Conservation (phyloP, 2,329 filamentous ascomycete genomes). For the Botryotinia globosa region DNA sequence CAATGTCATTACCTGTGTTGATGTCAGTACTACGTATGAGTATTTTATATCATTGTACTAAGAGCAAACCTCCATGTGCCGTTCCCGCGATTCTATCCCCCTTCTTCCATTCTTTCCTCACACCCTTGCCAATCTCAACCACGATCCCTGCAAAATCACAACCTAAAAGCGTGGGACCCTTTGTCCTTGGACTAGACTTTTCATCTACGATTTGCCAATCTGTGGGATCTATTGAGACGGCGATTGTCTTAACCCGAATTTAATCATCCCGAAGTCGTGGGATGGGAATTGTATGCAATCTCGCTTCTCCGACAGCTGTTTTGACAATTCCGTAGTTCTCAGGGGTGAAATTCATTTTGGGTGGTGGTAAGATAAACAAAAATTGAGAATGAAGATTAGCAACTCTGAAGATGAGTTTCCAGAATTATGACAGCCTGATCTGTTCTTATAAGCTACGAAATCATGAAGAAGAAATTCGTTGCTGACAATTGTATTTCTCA, state of each 20-base stretch:
- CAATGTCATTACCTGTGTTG: background rate
- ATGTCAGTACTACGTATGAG: background rate
- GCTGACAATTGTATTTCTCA: background rate
- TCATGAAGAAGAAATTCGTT: accelerated
- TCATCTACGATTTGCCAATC: background rate
- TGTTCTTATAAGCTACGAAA: background rate
- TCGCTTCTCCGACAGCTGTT: background rate
- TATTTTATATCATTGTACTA: no score
- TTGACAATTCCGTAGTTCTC: background rate
- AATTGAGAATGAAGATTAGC: background rate
- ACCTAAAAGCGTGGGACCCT: background rate
- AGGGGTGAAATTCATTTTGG: background rate
- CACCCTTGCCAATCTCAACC: conserved; percentile 22
- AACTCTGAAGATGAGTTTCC: background rate
- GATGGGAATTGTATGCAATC: background rate
- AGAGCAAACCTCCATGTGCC: conserved; percentile 27
- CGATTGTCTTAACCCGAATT: background rate
- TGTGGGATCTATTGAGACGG: background rate
- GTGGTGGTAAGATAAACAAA: background rate
- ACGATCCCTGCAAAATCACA: conserved; percentile 21
- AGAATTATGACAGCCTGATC: background rate
- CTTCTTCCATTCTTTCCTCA: conserved; percentile 26
- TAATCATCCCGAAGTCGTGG: background rate
- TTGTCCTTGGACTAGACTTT: background rate
- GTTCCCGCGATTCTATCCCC: conserved; percentile 29